These are phyloP conservation scores for Reutealis trisperma DNA, from an alignment of 345 rosid genomes.

Conservation along the genomic window DNA sequence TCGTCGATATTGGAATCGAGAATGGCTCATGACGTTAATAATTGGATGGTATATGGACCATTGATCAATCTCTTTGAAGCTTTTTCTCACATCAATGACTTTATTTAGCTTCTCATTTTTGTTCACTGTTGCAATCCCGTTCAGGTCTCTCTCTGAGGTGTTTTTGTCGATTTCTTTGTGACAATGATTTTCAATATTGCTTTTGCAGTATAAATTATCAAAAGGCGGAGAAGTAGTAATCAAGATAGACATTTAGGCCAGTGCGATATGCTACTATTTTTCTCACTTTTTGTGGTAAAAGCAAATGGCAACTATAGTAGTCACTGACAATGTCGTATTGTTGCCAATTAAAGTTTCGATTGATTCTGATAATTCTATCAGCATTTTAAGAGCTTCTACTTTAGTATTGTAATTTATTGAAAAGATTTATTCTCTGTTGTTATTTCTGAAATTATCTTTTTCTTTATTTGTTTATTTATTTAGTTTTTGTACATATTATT, in stretches of 20 bases:
- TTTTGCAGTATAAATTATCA: conserved; percentile 45
- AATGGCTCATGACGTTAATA: conserved; percentile 26
- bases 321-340: conserved; percentile 44
- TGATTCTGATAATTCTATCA: neutral
- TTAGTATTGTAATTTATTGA: neutral
- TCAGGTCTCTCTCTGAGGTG: conserved; percentile 39
- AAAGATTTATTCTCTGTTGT: no score
- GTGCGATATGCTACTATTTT: conserved; percentile 51
- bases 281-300: conserved; percentile 54
- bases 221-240: conserved; percentile 48
- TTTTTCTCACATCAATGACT: conserved; percentile 44
- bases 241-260: conserved; percentile 57
- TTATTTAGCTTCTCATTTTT: conserved; percentile 59
- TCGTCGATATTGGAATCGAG: neutral
- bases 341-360: conserved; percentile 38
- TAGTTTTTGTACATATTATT: no score
- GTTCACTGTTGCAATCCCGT: conserved; percentile 55
- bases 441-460: no score
- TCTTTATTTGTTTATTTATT: no score
- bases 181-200: neutral
- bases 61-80: conserved; percentile 47
- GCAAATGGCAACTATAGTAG: conserved; percentile 34
- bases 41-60: conserved; percentile 57
- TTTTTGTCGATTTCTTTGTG: neutral
- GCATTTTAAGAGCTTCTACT: neutral